Evolutionary conservation across 1,284 basidiomycete species (phyloP), one percentile per base, ranked within the genome.

Genomic region (Moniliophthora roreri): DNA sequence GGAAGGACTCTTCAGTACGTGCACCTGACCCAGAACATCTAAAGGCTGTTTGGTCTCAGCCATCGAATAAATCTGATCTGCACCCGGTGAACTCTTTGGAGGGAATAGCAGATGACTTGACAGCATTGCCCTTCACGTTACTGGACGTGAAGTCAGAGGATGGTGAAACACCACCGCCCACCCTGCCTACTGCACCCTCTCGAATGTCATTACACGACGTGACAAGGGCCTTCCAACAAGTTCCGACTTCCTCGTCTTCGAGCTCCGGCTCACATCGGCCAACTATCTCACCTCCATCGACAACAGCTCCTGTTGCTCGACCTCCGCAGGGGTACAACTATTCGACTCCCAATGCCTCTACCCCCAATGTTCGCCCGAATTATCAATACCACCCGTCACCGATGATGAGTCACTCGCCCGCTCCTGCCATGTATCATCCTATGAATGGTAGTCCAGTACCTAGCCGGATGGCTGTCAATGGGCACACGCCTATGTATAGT

Each of bases 111-210:
- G 89, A 92, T 63, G 89, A 92, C 63, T 71, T 90, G 55, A 84
- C 84, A 26, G 75, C 84, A 36, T 72, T 91, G 34, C 87, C 89
- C 10, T 89, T 90, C 67, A 85, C 84, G 3, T 66, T 91, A 23
- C 87, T 87, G 61, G 89, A 91, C 54, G 85, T 89, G 50, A 91
- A 91, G 64, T 87, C 88, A 10, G 88, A 91, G 62, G 87, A 87
- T 60, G 87, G 87, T 32, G 84, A 82, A 65, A 89, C 87, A 1
- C 88, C 88, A 1, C 87, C 88, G n/a, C 84, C 87, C 16, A 76
- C 77, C 10, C 69, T 74, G 15, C 72, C 80, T 16, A 70, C 75
- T 40, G 72, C 75, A 8, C 79, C 87, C 32, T 85, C 85, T 13
- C 81, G 87, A 42, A 89, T 91, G 82, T 89, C 89, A 10, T 70